Percentiles rank a stretch among this genome's conserved stretches.
Evolutionary conservation across 495 filamentous ascomycete species (phyloP).

Genomic region (Lasiosphaeris hirsuta): DNA sequence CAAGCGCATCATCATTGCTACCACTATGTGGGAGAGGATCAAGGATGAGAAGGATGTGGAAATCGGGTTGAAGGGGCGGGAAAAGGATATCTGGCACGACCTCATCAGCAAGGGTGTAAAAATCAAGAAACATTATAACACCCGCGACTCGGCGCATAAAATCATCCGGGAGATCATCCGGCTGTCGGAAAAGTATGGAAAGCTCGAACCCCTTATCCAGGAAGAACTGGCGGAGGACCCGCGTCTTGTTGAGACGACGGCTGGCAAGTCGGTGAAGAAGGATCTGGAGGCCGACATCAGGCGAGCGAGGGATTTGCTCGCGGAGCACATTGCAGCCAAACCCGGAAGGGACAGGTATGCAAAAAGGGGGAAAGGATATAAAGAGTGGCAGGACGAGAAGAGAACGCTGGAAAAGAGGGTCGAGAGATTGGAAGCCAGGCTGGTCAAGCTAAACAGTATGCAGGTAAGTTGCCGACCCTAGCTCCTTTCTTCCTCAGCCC

Average conservation of each 20-base stretch:
- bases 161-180: conserved; percentile 5
- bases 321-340: neutral
- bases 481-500: too few relatives aligned
- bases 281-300: conserved; percentile 3
- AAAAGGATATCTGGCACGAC: conserved; percentile 5
- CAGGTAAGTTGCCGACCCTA: conserved; percentile 1
- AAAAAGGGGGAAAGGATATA: conserved; percentile 1
- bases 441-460: neutral
- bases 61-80: neutral
- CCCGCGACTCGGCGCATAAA: neutral
- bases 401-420: conserved; percentile 2
- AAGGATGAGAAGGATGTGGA: neutral
- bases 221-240: conserved; percentile 3
- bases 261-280: conserved; percentile 3
- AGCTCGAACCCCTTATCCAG: conserved; percentile 8
- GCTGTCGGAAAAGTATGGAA: conserved; percentile 3
- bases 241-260: neutral
- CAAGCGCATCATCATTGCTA: conserved; percentile 10
- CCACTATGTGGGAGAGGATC: conserved; percentile 9
- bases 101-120: conserved; percentile 1
- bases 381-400: neutral
- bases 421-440: conserved; percentile 2
- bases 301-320: neutral
- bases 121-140: neutral
- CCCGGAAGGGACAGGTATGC: neutral